These are phyloP conservation scores for Turnera subulata DNA, from an alignment of 345 rosid genomes.

Conservation along the genomic window DNA sequence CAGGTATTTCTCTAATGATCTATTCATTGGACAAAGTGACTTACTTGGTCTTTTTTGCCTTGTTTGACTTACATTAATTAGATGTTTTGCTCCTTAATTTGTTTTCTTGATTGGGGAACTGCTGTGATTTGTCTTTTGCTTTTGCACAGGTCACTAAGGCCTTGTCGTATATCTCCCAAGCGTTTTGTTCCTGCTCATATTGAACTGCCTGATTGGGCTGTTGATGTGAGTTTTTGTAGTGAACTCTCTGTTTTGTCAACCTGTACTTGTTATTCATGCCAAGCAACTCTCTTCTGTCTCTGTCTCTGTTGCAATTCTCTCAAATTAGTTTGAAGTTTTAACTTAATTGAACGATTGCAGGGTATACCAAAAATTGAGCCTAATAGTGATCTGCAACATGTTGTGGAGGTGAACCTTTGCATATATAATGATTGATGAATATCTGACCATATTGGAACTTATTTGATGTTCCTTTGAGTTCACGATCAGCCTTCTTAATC, in stretches of 20 bases:
- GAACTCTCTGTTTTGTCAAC: background rate
- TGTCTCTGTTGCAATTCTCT: background rate
- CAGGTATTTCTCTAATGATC: constrained; percentile 47
- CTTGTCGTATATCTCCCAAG: constrained; percentile 66
- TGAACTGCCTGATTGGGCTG: constrained; percentile 85
- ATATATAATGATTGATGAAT: no score
- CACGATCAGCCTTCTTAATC: no score
- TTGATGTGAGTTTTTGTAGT: constrained; percentile 53
- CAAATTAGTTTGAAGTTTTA: no score
- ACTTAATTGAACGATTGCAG: constrained; percentile 29
- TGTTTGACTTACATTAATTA: constrained; percentile 7
- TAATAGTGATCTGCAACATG: constrained; percentile 75
- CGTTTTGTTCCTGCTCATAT: constrained; percentile 62
- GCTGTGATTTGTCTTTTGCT: background rate
- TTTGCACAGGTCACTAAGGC: constrained; percentile 62
- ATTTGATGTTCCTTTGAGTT: no score
- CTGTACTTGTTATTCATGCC: background rate
- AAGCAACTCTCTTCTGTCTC: background rate
- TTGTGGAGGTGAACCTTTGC: no score
- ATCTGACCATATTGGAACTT: no score
- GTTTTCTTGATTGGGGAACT: no score
- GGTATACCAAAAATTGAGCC: constrained; percentile 87
- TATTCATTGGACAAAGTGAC: no score
- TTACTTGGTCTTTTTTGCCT: no score
- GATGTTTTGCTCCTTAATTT: background rate